phyloP scores from a whole-genome alignment of 192 early-diverging fungal species.

The Phlyctochytrium arcticum region DNA sequence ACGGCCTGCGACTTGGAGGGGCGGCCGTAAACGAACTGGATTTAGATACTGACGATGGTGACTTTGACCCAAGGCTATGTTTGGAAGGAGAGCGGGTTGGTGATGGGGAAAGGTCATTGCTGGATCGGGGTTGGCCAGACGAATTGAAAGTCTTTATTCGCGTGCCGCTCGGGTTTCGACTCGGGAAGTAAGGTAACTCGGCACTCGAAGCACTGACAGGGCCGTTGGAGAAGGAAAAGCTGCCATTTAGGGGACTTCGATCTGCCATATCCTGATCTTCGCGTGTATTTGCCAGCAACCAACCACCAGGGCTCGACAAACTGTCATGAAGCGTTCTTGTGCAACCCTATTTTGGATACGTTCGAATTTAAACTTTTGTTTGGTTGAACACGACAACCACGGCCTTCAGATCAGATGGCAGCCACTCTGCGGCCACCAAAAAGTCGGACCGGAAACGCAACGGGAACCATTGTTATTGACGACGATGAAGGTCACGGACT shows the following conservation, averaged over 20 bases:
- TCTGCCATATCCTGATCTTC: too few relatives aligned
- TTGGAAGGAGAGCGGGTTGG: slow-evolving; percentile 6
- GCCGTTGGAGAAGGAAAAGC: too few relatives aligned
- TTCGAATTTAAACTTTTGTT: too few relatives aligned
- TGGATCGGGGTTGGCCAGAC: background rate
- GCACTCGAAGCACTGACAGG: background rate
- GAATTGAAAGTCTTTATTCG: background rate
- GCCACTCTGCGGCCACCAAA: background rate
- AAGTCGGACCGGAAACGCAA: background rate
- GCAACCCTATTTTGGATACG: too few relatives aligned
- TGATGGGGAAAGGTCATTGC: background rate
- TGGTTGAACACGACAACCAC: too few relatives aligned
- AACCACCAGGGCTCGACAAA: too few relatives aligned
- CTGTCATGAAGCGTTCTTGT: too few relatives aligned
- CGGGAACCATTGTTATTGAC: slow-evolving; percentile 1
- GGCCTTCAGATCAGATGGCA: too few relatives aligned
- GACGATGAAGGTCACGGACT: slow-evolving; percentile 19
- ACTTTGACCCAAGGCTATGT: slow-evolving; percentile 3
- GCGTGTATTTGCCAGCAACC: too few relatives aligned
- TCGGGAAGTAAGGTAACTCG: background rate
- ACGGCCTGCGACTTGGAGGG: slow-evolving; percentile 5
- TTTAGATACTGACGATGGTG: slow-evolving; percentile 4
- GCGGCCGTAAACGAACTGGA: background rate
- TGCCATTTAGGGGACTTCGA: too few relatives aligned
- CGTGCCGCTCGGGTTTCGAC: background rate